Percentiles rank a stretch among this genome's conserved stretches.
phyloP scores from a whole-genome alignment of 306 rosid genomes.

The Cicer chorassanicum region DNA sequence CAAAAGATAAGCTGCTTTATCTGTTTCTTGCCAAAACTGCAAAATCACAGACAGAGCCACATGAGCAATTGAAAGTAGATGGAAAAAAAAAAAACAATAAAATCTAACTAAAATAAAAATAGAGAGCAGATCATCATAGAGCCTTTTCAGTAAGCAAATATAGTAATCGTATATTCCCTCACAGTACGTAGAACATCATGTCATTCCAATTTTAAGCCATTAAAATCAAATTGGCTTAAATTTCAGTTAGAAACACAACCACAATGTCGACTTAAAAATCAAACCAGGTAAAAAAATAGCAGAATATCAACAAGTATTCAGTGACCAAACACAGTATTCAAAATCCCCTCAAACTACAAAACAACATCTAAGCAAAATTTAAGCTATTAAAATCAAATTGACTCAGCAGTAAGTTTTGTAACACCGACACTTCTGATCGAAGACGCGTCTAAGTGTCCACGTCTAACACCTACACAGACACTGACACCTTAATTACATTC shows the following conservation, averaged over 20 bases:
- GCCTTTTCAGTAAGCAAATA: slow-evolving; percentile 4
- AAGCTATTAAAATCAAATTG: neutral
- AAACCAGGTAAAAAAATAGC: neutral
- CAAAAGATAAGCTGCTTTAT: slow-evolving; percentile 91
- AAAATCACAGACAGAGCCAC: slow-evolving; percentile 39
- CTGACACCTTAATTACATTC: too few species aligned
- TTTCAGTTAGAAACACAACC: neutral
- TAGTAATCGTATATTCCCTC: neutral
- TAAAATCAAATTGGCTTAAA: too few species aligned
- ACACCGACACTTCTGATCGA: neutral
- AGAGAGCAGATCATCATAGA: neutral
- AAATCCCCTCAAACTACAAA: slow-evolving; percentile 17
- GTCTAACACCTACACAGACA: too few species aligned
- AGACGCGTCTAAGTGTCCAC: too few species aligned
- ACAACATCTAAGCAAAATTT: neutral
- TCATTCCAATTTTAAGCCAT: neutral
- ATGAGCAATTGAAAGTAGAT: slow-evolving; percentile 41
- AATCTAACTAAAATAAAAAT: neutral
- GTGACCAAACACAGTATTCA: neutral
- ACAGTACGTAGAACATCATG: neutral
- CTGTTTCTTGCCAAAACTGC: slow-evolving; percentile 99
- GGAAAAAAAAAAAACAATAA: neutral
- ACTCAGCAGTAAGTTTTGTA: neutral
- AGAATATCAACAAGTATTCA: neutral
- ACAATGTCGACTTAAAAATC: neutral